These are phyloP conservation scores for Trametes hirsuta DNA, from an alignment of 1,284 basidiomycete species.

Conservation along the genomic window DNA sequence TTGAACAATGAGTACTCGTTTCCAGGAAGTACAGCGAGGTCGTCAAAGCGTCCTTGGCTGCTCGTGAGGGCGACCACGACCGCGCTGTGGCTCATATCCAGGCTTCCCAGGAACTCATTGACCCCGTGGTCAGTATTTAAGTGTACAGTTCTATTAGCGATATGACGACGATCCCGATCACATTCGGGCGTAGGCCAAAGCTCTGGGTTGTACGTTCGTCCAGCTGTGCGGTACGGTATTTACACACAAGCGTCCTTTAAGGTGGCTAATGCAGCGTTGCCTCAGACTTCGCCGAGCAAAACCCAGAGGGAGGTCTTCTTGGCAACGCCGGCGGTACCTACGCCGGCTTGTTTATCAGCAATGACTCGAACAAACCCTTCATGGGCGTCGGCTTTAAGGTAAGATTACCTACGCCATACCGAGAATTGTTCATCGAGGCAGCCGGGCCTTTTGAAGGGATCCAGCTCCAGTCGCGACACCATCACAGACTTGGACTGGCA, in stretches of 20 bases:
- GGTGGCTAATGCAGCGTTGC: background rate
- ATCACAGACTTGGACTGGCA: slow-evolving; percentile 7
- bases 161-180: too few relatives aligned
- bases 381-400: slow-evolving; percentile 16
- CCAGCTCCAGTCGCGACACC: background rate
- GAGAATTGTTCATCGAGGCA: too few relatives aligned
- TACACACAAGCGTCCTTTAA: too few relatives aligned
- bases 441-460: too few relatives aligned
- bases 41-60: slow-evolving; percentile 1
- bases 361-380: slow-evolving; percentile 5
- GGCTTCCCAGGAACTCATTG: slow-evolving; percentile 7
- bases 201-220: slow-evolving; percentile 8
- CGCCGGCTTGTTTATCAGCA: slow-evolving; percentile 9
- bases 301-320: background rate
- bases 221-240: background rate
- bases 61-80: slow-evolving; percentile 2
- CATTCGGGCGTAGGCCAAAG: slow-evolving; percentile 12
- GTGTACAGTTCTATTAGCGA: background rate
- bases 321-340: background rate
- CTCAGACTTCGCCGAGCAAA: background rate
- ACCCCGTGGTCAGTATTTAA: slow-evolving; percentile 3
- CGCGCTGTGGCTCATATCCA: background rate
- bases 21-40: slow-evolving; percentile 4
- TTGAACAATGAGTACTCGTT: background rate
- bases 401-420: too few relatives aligned